These are phyloP conservation scores for Trichosporon sp. DNA, from an alignment of 1,284 basidiomycete species.

Conservation along the genomic window DNA sequence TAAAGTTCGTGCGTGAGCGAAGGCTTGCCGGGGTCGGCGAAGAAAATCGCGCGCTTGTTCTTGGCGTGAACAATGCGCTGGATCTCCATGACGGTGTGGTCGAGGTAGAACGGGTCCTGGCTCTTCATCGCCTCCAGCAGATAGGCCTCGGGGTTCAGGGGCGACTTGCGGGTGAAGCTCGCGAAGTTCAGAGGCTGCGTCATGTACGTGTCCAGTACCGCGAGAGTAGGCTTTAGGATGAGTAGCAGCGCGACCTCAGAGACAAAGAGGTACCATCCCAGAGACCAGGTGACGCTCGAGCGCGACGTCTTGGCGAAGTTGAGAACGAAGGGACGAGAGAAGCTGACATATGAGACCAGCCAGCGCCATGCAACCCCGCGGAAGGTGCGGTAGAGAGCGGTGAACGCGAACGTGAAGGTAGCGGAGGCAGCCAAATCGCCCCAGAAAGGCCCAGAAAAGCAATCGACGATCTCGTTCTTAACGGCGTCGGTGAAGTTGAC, in stretches of 20 bases:
- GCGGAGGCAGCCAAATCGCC: background rate
- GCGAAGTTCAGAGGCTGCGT: slow-evolving; percentile 42
- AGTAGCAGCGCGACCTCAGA: slow-evolving; percentile 27
- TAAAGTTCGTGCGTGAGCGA: slow-evolving; percentile 31
- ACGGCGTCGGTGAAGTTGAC: slow-evolving; percentile 3
- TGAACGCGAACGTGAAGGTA: background rate
- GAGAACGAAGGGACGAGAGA: slow-evolving; percentile 37
- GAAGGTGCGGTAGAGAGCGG: slow-evolving; percentile 1
- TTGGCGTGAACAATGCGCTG: slow-evolving; percentile 31
- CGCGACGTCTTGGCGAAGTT: slow-evolving; percentile 35
- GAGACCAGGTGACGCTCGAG: slow-evolving; percentile 25
- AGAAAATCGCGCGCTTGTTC: slow-evolving; percentile 31
- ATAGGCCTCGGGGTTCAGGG: slow-evolving; percentile 34
- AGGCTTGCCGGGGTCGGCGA: slow-evolving; percentile 32
- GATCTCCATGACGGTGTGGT: slow-evolving; percentile 46
- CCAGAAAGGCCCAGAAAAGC: background rate
- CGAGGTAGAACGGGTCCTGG: slow-evolving; percentile 33
- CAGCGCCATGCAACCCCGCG: slow-evolving; percentile 7
- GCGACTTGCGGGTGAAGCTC: slow-evolving; percentile 33
- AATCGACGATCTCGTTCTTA: background rate
- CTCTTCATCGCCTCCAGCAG: slow-evolving; percentile 36
- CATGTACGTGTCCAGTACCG: slow-evolving; percentile 35
- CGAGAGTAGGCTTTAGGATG: slow-evolving; percentile 26
- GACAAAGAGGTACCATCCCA: slow-evolving; percentile 29
- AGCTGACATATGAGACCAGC: slow-evolving; percentile 15